Base-by-base conservation (phyloP, 148 eudicot species). In the Rhododendron kiyosumense region DNA sequence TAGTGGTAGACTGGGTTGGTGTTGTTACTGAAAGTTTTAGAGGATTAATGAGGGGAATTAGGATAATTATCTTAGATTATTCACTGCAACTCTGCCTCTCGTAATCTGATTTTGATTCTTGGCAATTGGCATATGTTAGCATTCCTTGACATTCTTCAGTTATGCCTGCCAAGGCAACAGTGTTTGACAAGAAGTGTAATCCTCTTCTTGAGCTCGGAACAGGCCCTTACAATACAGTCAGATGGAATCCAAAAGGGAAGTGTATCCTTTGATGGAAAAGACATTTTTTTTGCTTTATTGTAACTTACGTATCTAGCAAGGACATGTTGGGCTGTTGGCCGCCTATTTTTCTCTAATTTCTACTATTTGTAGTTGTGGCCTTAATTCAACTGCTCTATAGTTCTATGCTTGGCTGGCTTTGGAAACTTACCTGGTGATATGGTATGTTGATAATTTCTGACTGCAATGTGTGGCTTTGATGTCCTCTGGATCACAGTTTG, bases 381-480 rank as follows among this genome's bases (percentile, higher is more conserved):
- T 94, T 95, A 87, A 91, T 86, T 79, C 63, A 54, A 51, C 81
- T 86, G 83, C 85, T 75, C 20, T 87, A 73, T 91, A 97, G 99
- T 94, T 91, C 79, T 97, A 90, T 95, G 98, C 89, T 86, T 97
- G 94, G 99, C 99, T 85, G 99, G 99, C 84, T 97, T 95, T 87
- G 99, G 99, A 77, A 97, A 97, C 86, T 92, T 97, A 86, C 99
- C 98, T 73, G 99, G 99, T 92, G 93, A 97, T 85, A 97, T 97
- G 99, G 99, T 97, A 93, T 83, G 91, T 87, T 85, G 48, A 28
- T 41, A 13, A 48, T 54, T 54, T 54, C 61, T 18, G 22, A 18
- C 22, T 54, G 20, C 61, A 12, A 36, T 38, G 30, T 30, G 34
- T 65, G 79, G 65, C 73, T 67, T 73, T 15, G 24, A 30, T 30